phyloP scores from a whole-genome alignment of 2,329 filamentous ascomycete genomes.

The Trichoderma breve region DNA sequence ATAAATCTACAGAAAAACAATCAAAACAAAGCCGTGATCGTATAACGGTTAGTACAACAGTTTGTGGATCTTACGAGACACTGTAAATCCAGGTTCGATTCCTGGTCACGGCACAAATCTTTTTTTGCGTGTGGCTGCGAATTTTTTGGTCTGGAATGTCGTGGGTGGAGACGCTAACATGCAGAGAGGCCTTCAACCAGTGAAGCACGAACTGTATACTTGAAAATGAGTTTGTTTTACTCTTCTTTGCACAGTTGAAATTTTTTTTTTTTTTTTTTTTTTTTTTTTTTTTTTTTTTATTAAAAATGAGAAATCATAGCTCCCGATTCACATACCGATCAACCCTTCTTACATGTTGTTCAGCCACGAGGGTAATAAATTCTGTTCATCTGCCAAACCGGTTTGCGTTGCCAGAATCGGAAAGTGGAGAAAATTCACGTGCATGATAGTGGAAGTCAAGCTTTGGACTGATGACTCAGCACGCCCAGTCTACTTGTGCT shows the following conservation, averaged over 20 bases:
- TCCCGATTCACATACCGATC: background rate
- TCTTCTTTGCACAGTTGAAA: background rate
- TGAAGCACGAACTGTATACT: background rate
- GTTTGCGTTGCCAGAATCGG: background rate
- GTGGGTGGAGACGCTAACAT: background rate
- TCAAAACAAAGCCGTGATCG: conserved; percentile 25
- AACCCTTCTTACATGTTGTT: background rate
- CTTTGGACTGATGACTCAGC: background rate
- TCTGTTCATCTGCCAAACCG: background rate
- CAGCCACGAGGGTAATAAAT: background rate
- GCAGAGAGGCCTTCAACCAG: background rate
- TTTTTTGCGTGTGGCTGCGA: background rate
- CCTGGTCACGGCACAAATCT: conserved; percentile 24
- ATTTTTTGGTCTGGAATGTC: background rate
- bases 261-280: background rate
- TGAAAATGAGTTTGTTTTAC: background rate
- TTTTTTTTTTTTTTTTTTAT: background rate
- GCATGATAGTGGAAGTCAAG: background rate
- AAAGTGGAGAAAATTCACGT: background rate
- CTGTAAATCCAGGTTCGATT: conserved; percentile 35
- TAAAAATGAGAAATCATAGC: too few relatives aligned
- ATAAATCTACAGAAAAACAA: background rate
- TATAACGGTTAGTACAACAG: conserved; percentile 34
- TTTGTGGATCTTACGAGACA: conserved; percentile 31
- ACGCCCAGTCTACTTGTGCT: background rate